A percentile compares a stretch with the other conserved stretches of the same genome.
phyloP scores from a whole-genome alignment of 768 basidiomycete genomes.

The Gymnopilus dilepis region DNA sequence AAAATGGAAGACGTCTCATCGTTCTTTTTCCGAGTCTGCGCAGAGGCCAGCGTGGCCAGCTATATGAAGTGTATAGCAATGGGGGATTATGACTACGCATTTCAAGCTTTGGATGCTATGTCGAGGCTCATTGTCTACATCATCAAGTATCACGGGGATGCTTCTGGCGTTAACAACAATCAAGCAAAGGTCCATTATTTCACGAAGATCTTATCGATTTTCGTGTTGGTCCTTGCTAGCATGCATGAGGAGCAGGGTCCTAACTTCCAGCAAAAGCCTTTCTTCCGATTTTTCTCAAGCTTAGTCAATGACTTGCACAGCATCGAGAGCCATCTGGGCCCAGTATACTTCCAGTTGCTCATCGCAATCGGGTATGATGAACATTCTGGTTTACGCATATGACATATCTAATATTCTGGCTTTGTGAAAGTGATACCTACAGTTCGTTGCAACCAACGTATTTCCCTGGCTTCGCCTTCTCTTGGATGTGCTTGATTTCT shows the following conservation, averaged over 20 bases:
- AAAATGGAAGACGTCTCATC: constrained; percentile 96
- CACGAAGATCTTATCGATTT: constrained; percentile 96
- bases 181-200: constrained; percentile 96
- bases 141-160: constrained; percentile 99
- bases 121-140: constrained; percentile 95
- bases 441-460: constrained; percentile 95
- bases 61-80: constrained; percentile 78
- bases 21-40: constrained; percentile 98
- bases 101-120: constrained; percentile 94
- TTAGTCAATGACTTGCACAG: constrained; percentile 89
- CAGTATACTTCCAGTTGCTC: constrained; percentile 89
- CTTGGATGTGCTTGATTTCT: constrained; percentile 96
- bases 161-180: constrained; percentile 89
- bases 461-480: constrained; percentile 98
- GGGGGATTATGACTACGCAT: constrained; percentile 77
- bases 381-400: background rate
- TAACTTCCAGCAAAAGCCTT: constrained; percentile 95
- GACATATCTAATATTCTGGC: constrained; percentile 6
- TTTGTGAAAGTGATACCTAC: constrained; percentile 77
- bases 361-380: constrained; percentile 79
- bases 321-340: constrained; percentile 84
- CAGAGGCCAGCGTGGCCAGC: constrained; percentile 90
- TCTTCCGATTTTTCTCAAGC: constrained; percentile 98
- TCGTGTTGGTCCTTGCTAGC: constrained; percentile 93
- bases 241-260: constrained; percentile 93